These are phyloP conservation scores for Aureobasidium mangrovei DNA, from an alignment of 2,329 filamentous ascomycete genomes.

Conservation along the genomic window DNA sequence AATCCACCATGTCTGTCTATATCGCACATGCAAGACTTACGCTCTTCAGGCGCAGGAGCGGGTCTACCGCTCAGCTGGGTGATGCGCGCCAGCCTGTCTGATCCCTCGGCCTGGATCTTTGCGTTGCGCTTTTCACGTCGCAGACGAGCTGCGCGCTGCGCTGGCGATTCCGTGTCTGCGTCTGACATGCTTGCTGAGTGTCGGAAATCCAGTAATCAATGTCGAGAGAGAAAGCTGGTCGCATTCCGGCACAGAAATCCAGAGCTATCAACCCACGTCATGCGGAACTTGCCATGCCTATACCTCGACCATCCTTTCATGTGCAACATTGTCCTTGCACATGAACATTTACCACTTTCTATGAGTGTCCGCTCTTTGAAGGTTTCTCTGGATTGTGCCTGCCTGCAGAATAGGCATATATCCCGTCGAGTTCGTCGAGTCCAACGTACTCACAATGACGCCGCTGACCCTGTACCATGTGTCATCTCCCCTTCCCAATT, in stretches of 20 bases:
- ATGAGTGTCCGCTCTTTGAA: too few species aligned
- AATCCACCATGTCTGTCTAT: neutral
- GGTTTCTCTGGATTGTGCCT: too few species aligned
- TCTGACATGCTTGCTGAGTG: constrained; percentile 16
- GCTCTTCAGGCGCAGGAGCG: constrained; percentile 25
- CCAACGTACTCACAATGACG: neutral
- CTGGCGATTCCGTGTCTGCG: constrained; percentile 30
- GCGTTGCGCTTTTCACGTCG: constrained; percentile 72
- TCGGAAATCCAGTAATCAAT: neutral
- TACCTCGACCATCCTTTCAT: too few species aligned
- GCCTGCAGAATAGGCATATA: too few species aligned
- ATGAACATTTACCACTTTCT: too few species aligned
- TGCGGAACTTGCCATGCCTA: too few species aligned
- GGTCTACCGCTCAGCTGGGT: constrained; percentile 56
- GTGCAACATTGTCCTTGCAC: too few species aligned
- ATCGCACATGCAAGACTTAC: neutral
- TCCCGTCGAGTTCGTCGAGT: neutral
- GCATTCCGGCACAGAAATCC: neutral
- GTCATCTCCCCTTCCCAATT: neutral
- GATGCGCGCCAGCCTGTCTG: constrained; percentile 64
- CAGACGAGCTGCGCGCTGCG: constrained; percentile 55
- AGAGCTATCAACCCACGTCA: neutral
- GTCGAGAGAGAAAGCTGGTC: neutral
- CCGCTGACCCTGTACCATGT: neutral
- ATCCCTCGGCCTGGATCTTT: constrained; percentile 65